These are phyloP conservation scores for Colletotrichum sp. DNA, from an alignment of 2,329 filamentous ascomycete genomes.

Conservation along the genomic window DNA sequence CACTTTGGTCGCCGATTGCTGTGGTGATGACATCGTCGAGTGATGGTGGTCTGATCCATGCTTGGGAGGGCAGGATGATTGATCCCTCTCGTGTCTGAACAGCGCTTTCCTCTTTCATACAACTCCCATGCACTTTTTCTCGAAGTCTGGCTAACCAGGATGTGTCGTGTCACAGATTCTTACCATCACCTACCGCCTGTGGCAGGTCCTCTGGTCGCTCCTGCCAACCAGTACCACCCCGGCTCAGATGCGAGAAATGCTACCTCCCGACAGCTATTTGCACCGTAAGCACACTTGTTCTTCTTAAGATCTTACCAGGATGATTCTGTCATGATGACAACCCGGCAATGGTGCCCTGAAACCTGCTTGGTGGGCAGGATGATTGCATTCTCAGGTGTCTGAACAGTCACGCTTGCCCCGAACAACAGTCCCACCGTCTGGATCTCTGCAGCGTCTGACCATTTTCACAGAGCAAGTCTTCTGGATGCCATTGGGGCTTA, in stretches of 20 bases:
- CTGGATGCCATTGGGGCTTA: neutral
- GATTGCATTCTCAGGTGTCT: neutral
- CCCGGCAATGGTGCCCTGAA: neutral
- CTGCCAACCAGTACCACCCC: neutral
- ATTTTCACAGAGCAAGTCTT: neutral
- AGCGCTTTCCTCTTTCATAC: neutral
- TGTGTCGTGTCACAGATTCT: neutral
- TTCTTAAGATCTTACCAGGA: neutral
- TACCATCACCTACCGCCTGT: neutral
- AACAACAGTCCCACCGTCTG: neutral
- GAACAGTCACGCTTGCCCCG: neutral
- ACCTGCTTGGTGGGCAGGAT: neutral
- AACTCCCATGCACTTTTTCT: rapidly evolving
- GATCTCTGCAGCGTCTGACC: neutral
- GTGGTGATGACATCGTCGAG: neutral
- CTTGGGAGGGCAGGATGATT: neutral
- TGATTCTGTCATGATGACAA: neutral
- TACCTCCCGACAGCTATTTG: neutral
- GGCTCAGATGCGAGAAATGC: neutral
- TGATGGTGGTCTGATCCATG: neutral
- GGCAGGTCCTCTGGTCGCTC: neutral
- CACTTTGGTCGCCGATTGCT: neutral
- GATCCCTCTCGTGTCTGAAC: neutral
- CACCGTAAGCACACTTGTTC: neutral
- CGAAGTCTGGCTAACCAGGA: rapidly evolving